Evolutionary conservation across 352 stramenopile species (phyloP), one percentile per base, ranked within the genome.

Genomic region (Phytophthora pisi): DNA sequence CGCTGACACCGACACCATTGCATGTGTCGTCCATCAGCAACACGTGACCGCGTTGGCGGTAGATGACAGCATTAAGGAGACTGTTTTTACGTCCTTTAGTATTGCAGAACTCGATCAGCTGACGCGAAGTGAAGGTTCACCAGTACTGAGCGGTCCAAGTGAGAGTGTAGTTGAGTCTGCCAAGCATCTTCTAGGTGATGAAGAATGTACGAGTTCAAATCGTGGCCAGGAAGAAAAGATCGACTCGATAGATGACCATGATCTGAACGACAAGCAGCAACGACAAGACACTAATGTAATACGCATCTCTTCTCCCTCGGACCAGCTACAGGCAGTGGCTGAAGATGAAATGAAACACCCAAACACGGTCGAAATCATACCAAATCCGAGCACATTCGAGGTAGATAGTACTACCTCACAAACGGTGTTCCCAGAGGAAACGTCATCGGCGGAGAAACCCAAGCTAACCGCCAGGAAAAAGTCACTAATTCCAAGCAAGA

Each of bases 401-500:
- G 28, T 7, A 31, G 28, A 31, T 31, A 31, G 16, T 20, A 46
- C 10, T 46, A 8, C 40, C 11, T 18, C 40, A 20, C 13, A 46
- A 46, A 46, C 16, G 40, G 40, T 16, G 0, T 1, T 8, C 5
- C 16, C 40, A 26, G 43, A 9, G 5, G 15, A 50, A 23, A 46
- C 15, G 1, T 5, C 40, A 46, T 18, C 38, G 15, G 6, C n/a
- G 42, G 42, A 49, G 7, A 20, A 49, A 11, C 16, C 42, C 16
- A 50, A 16, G 43, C n/a, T 5, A n/a, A 6, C 40, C 51, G 30
- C 28, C 16, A 57, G 62, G 18, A 75, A 55, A 51, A 71, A 57
- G 26, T 71, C 67, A n/a, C 2, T 64, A 28, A 67, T 24, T 26
- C 52, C 56, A 36, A 38, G 26, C 6, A 71, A 68, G 6, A 67